Evolutionary conservation across 2,329 filamentous ascomycete species (phyloP), one percentile per base, ranked within the genome.

Genomic region (Paecilomyces variotii): DNA sequence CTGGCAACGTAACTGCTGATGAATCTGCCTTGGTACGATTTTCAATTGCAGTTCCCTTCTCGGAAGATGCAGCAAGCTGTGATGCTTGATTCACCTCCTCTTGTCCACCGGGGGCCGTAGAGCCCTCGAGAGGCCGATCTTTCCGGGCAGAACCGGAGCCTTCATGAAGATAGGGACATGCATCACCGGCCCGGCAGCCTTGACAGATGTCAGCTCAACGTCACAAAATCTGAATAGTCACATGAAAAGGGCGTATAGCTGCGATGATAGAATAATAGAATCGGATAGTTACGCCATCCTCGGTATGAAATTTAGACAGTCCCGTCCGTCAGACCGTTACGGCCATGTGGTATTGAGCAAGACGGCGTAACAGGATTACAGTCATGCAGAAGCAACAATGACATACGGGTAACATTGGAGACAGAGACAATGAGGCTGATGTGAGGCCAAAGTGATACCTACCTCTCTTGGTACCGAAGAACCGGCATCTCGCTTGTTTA

Each of bases 121-220:
- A 59, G 53, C 53, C 53, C 56, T 62, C 64, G 54, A 62, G 57
- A 45, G 55, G 56, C 55, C 62, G 25, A 50, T 60, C 53, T 26
- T 61, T 64, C 49, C 60, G 59, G 53, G 65, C 61, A 49, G 57
- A 45, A 52, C 61, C 61, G 54, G 65, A 61, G 59, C 58, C 64
- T 68, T 77, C 76, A 65, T 84, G 82, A 62, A 76, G 66, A 68
- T 77, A 84, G 32, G 75, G 77, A 64, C 82, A 84, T 55, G 74
- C 67, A 62, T 76, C 72, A 57, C 82, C 81, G 61, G 79, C 75
- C 65, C 80, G 75, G 70, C 82, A 84, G 60, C 82, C 79, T 81
- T 62, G 45, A 57, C 25, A 12, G 35, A 57, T 49, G 60, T 72
- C 57, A 72, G 70, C 52, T 55, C 9, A 53, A 32, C 35, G 50